Evolutionary conservation across 768 basidiomycete genomes (phyloP), one percentile per base, ranked within the genome.

Genomic region (Hydnomerulius pinastri): DNA sequence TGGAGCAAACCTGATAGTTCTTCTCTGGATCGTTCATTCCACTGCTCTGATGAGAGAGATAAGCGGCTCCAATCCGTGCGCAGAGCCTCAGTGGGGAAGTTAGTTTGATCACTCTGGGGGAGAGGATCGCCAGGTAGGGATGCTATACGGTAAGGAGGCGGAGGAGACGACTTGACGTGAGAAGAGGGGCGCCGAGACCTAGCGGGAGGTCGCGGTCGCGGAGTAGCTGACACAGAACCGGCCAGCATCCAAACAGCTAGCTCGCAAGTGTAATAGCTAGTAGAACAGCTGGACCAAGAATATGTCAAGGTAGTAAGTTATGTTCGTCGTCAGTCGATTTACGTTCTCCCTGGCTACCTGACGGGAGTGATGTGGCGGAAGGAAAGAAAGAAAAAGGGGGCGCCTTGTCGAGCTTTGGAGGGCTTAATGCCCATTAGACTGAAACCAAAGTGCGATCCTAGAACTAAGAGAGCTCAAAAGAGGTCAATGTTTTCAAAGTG

Each of bases 151-250:
- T 88, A 87, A 0, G 83, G 82, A 21, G 83, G 82, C 2, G 82
- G 83, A 4, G 81, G 76, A 7, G 71, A 68, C 35, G 72, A 68
- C 45, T 71, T 71, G 46, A 62, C 59, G 35, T 71, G 68, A 32
- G 66, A 52, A 49, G 65, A 61, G 29, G 77, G 68, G 41, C 84
- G 78, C 46, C 86, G 80, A 21, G 76, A 67, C 71, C 82, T 83
- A 4, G 86, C 87, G 33, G 88, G 88, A 5, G 88, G 88, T 12
- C 80, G 75, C 4, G 88, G 87, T 40, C 87, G 80, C 15, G 85
- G 71, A 13, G 74, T 84, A 33, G 67, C 58, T 3, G 59, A 54
- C 9, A 49, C 54, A 39, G 62, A 64, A 43, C 63, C 65, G 20
- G 72, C 68, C 48, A 75, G 55, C 73, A 76, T 72, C 59, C 73